Base-by-base conservation (phyloP, 78 protist species). In the Chrysochromulina parva region DNA sequence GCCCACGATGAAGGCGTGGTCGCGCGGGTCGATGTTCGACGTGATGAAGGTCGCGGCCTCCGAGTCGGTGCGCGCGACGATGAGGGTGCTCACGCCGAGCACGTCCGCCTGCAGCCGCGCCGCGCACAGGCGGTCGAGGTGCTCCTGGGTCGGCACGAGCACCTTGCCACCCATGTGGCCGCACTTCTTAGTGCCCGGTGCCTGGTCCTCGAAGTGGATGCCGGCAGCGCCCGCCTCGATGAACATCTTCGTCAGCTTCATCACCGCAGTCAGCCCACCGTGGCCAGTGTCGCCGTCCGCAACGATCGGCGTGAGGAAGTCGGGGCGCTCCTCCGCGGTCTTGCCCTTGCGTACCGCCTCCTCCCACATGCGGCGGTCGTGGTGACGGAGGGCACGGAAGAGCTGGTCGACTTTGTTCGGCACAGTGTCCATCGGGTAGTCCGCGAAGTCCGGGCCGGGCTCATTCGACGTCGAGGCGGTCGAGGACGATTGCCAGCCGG, bases 211-310 rank as follows among this genome's bases (percentile, higher is more conserved):
- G 73, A 96, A 90, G 95, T 97, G 99, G 53, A 97, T 93, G 10
- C 97, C 99, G 59, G 97, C 94, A 3, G 99, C 99, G 62, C 99
- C 99, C 28, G 96, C 93, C 88, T 97, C 98, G 82, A 96, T 91
- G 91, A 96, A 93, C 89, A 94, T 52, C 96, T 96, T 97, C 86
- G 95, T 95, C 55, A 97, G 88, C 90, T 96, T 96, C 95, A 95
- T 96, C 62, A 96, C 95, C 26, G 97, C 97, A 22, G 97, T 91
- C 85, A 95, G 91, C 10, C 99, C 99, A 84, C 99, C 99, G 91
- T 96, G 97, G 76, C 99, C 99, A 13, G 99, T 97, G 95, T 97
- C 99, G 60, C 96, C 99, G 84, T 97, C 99, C 52, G 99, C 98
- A 76, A 97, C 93, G 93, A 97, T 96, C 57, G 99, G 98, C 53